Base-by-base conservation (phyloP, 352 stramenopile genomes). In the Pythium rhizo-oryzae region DNA sequence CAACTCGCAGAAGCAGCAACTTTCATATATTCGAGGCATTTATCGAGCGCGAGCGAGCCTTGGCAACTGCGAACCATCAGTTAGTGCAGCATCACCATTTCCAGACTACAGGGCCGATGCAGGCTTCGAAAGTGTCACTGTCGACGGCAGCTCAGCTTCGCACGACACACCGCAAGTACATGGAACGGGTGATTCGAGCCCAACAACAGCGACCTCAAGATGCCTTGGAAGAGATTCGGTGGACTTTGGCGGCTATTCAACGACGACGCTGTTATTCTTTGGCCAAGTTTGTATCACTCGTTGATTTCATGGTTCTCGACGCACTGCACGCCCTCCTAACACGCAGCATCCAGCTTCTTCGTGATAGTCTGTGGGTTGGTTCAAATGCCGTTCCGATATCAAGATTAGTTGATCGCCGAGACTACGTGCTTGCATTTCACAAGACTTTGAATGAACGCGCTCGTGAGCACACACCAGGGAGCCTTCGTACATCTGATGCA, bases 241-340 rank as follows among this genome's bases (percentile, higher is more conserved):
- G 85, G 85, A 91, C 83, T 2, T 72, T 92, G 55, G 85, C 83
- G 8, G 84, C 85, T 1, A 90, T 92, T 19, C 80, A 75, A 43
- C 75, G 85, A 0, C 71, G 82, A 7, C 84, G 80, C n/a, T 93
- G 85, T 49, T 57, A 61, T 8, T 78, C 88, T 25, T 60, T 93
- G 9, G 74, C 82, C 4, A 83, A 76, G 46, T 91, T 93, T 39
- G 67, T 85, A 11, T 67, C 37, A 1, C 56, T 91, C 1, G 59
- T 92, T 0, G 83, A 86, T 28, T 91, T 90, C 51, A 71, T 93
- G 56, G 51, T 82, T 15, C 30, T 92, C 15, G 83, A 92, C 24
- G 59, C 46, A 12, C 77, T 81, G 24, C 61, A 82, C 30, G 69
- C 57, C 2, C 57, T 86, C 0, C 53, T 84, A 4, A 62, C 75